Evolutionary conservation across 2,329 filamentous ascomycete species (phyloP).

Genomic region (Neofusicoccum sp.): DNA sequence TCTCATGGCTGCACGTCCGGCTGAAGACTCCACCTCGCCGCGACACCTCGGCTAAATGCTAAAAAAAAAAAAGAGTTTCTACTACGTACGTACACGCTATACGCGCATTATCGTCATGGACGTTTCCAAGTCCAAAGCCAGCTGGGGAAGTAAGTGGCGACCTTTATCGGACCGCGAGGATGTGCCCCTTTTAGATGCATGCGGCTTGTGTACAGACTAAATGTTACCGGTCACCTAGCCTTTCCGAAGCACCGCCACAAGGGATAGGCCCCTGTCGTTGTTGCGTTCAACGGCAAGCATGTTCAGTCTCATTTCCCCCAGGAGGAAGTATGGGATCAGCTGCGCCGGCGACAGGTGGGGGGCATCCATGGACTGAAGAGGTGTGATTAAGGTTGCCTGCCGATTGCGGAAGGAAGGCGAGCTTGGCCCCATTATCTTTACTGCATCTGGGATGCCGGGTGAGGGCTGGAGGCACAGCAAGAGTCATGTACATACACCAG

Average conservation of each 20-base stretch:
- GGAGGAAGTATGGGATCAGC: background rate
- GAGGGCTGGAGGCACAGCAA: background rate
- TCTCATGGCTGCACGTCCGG: too few relatives aligned
- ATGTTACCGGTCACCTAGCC: background rate
- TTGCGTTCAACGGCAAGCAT: background rate
- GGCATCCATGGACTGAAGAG: background rate
- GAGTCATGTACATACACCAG: conserved; percentile 4
- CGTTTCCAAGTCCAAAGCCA: too few relatives aligned
- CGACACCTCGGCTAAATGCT: too few relatives aligned
- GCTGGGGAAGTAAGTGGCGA: background rate
- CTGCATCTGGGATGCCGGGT: background rate
- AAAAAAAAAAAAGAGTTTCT: too few relatives aligned
- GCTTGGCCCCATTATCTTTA: conserved; percentile 3
- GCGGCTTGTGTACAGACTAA: background rate
- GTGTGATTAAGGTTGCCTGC: conserved; percentile 11
- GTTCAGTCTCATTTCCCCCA: background rate
- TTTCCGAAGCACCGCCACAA: background rate
- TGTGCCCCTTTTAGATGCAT: conserved; percentile 2
- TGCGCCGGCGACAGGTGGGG: background rate
- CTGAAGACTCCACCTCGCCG: too few relatives aligned
- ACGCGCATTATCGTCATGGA: too few relatives aligned
- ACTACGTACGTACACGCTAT: too few relatives aligned
- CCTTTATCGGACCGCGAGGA: background rate
- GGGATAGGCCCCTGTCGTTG: background rate
- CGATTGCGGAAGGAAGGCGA: conserved; percentile 6